Evolutionary conservation across 352 stramenopile species (phyloP).

Genomic region (Halophytophthora polymorphica): DNA sequence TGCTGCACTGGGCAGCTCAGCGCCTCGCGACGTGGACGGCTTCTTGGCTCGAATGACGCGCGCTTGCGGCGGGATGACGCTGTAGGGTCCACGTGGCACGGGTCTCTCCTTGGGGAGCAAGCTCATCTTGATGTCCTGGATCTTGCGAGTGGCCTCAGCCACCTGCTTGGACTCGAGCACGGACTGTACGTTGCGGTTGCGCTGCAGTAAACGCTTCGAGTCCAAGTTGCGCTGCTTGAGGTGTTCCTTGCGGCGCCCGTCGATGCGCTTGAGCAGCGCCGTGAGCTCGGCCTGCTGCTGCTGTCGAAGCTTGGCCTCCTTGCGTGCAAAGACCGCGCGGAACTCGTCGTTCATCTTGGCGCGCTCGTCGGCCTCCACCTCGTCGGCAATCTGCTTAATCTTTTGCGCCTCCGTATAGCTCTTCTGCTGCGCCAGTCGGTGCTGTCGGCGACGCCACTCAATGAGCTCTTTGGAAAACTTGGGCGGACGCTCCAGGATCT

Average conservation of each 20-base stretch:
- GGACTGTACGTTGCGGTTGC: slow-evolving; percentile 94
- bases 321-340: slow-evolving; percentile 72
- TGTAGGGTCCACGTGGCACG: slow-evolving; percentile 45
- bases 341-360: slow-evolving; percentile 86
- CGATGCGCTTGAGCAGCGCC: slow-evolving; percentile 93
- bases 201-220: slow-evolving; percentile 92
- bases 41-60: slow-evolving; percentile 74
- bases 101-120: slow-evolving; percentile 64
- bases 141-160: slow-evolving; percentile 65
- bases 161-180: slow-evolving; percentile 93
- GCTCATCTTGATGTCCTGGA: slow-evolving; percentile 81
- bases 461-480: slow-evolving; percentile 95
- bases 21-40: slow-evolving; percentile 33
- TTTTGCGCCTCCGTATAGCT: slow-evolving; percentile 93
- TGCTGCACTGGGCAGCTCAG: slow-evolving; percentile 14
- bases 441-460: slow-evolving; percentile 92
- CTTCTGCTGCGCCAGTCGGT: slow-evolving; percentile 92
- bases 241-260: slow-evolving; percentile 92
- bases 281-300: slow-evolving; percentile 93
- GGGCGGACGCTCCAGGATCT: slow-evolving; percentile 81
- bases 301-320: slow-evolving; percentile 88
- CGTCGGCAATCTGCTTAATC: slow-evolving; percentile 94
- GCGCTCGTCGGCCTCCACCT: slow-evolving; percentile 91
- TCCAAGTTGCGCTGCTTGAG: slow-evolving; percentile 92
- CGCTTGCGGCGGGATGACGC: slow-evolving; percentile 73